Base-by-base conservation (phyloP, 2,329 filamentous ascomycete species). In the Botrytis pseudocinerea region DNA sequence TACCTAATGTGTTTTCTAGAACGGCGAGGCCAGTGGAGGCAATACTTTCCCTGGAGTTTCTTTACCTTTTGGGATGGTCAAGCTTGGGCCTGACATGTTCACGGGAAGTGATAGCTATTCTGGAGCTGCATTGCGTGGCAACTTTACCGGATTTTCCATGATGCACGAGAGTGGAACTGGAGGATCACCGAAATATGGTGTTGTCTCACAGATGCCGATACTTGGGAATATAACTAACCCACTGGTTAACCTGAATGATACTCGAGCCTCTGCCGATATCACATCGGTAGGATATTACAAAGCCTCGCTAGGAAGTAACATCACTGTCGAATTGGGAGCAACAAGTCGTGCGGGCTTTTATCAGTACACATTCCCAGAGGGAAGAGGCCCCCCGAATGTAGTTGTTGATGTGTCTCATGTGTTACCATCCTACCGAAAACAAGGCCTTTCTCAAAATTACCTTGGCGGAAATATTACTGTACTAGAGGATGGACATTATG, bases 121-220 rank as follows among this genome's bases (percentile, higher is more conserved):
- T 2, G 87, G 87, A 51, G 87, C 86, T 75, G 82, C 83, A 51
- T 77, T 83, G 0, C 79, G 79, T 18, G 87, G 88, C 5, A 84
- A 85, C 44, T 86, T 90, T 76, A 87, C 85, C 0, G 88, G 87
- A 7, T 90, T 90, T 80, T 88, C 86, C 71, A 84, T 91, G 85
- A 87, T 91, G 77, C 89, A 91, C 76, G 89, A 90, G 78, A 88
- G 86, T 74, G 90, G 90, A 9, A 93, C 90, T 0, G 91, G 90
- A 6, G 90, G 91, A 1, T 89, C 89, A 1, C 89, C 90, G 2
- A 92, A 92, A 1, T 92, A 92, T 73, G 90, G 90, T 6, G 88
- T 91, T 2, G 86, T 90, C 42, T 83, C 87, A 0, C 88, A 90
- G 80, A 84, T 90, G 81, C 88, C 87, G 0, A 81, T 87, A 12